These are phyloP conservation scores for Acacia pycnantha DNA, from an alignment of 331 rosid species.

Conservation along the genomic window DNA sequence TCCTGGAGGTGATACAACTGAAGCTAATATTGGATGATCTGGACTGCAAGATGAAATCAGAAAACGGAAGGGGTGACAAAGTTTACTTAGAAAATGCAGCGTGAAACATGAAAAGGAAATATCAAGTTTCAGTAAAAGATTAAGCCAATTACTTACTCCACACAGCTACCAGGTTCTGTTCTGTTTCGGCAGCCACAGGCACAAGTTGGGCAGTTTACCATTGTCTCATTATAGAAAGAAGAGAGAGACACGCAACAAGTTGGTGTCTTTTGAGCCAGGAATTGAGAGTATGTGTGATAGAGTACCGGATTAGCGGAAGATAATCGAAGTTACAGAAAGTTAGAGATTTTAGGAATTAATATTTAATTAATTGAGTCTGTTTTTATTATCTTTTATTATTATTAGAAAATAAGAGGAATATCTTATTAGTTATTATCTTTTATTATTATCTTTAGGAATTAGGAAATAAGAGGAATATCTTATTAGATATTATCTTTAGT, in stretches of 20 bases:
- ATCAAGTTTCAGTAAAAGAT: conserved; percentile 12
- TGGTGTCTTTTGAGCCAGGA: conserved; percentile 94
- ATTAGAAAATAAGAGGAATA: too few relatives aligned
- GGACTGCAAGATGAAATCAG: conserved; percentile 48
- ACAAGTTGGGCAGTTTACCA: conserved; percentile 88
- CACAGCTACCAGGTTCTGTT: conserved; percentile 70
- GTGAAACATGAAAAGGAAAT: neutral
- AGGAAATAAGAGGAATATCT: too few relatives aligned
- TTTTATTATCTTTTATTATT: too few relatives aligned
- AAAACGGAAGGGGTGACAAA: conserved; percentile 8
- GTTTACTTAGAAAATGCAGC: conserved; percentile 9
- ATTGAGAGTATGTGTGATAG: conserved; percentile 91
- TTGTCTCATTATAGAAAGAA: conserved; percentile 83
- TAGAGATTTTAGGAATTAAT: too few relatives aligned
- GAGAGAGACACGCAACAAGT: conserved; percentile 97
- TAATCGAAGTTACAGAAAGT: too few relatives aligned
- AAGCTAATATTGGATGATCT: conserved; percentile 62
- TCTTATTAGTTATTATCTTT: too few relatives aligned
- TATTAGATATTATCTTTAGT: too few relatives aligned
- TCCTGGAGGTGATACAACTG: conserved; percentile 61
- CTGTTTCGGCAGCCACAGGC: conserved; percentile 86
- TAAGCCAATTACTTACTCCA: conserved; percentile 57
- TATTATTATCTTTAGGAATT: too few relatives aligned
- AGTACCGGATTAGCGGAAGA: too few relatives aligned
- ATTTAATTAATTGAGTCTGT: too few relatives aligned